A percentile compares a stretch with the other conserved stretches of the same genome.
phyloP scores from a whole-genome alignment of 163 green algal species.

The Volvox carteri region DNA sequence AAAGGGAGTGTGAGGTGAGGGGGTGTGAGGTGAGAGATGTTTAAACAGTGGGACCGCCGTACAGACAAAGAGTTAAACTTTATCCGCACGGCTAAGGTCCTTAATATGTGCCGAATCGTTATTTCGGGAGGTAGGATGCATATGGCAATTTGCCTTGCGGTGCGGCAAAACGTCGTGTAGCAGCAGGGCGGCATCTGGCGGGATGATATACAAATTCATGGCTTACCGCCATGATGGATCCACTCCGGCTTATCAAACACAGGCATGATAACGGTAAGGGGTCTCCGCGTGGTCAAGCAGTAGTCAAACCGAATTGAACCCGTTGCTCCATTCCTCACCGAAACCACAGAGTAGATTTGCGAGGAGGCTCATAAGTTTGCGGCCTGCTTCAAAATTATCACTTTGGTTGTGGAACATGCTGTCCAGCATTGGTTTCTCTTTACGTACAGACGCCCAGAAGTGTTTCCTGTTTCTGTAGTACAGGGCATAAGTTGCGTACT shows the following conservation, averaged over 20 bases:
- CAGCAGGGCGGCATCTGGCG: neutral
- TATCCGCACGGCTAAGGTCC: too few species aligned
- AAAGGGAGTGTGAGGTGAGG: neutral
- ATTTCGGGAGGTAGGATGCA: too few species aligned
- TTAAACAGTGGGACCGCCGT: too few species aligned
- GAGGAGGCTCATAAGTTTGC: neutral
- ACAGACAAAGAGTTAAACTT: too few species aligned
- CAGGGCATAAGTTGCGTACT: too few species aligned
- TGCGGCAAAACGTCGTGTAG: neutral
- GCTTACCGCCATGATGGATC: conserved; percentile 63
- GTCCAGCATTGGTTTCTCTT: too few species aligned
- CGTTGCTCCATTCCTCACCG: conserved; percentile 18
- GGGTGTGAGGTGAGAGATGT: too few species aligned
- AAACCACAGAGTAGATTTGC: neutral
- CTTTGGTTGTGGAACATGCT: too few species aligned
- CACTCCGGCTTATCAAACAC: conserved; percentile 65
- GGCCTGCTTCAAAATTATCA: too few species aligned
- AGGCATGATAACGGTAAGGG: neutral
- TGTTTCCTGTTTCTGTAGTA: neutral
- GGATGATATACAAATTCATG: neutral
- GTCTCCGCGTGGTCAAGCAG: too few species aligned
- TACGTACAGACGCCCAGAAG: neutral
- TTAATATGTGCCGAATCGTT: too few species aligned
- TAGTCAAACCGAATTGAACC: neutral
- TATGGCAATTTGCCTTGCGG: too few species aligned